Base-by-base conservation (phyloP, 176 grass and related monocot genomes). In the Lolium multiflorum region DNA sequence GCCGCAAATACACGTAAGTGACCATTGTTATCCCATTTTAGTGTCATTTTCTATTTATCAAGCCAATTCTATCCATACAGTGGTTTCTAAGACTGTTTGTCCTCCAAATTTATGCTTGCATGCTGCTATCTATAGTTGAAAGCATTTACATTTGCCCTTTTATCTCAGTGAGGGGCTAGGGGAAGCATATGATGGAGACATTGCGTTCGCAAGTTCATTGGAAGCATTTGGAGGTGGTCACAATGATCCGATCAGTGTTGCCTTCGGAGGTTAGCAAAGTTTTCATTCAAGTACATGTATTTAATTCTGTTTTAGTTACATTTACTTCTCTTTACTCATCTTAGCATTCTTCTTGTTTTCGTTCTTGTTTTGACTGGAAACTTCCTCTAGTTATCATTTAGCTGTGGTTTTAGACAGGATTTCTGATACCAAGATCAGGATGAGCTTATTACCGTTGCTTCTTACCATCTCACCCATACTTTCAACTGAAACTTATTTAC, bases 121-220 rank as follows among this genome's bases (percentile, higher is more conserved):
- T 31, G 24, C 48, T 76, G 24, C 72, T 17, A 52, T 28, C 72
- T 28, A 17, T 13, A 16, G 8, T 76, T 76, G 72, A 76, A 51
- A 4, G 6, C 49, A 50, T 50, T 52, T 52, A 11, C 46, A 76
- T 76, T 76, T 52, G 0, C 48, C 72, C 47, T 52, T 76, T 28
- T 18, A 31, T 52, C 52, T 52, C 15, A 76, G 72, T 52, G 72
- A 76, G 52, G 72, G 72, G 13, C 48, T 76, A 76, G 72, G 72
- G 14, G 72, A 76, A 76, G 72, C 72, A 76, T 76, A 76, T 76
- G 72, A 76, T 76, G 72, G 72, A 52, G 72, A 76, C 31, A 76
- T 76, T 52, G 72, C 72, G 0, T 76, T 76, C 0, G 72, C 72
- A 76, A 76, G 72, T 76, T 76, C 72, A 52, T 24, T 76, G 22